Evolutionary conservation across 192 early-diverging fungal species (phyloP), one percentile per base, ranked within the genome.

Genomic region (Coemansia sp.): DNA sequence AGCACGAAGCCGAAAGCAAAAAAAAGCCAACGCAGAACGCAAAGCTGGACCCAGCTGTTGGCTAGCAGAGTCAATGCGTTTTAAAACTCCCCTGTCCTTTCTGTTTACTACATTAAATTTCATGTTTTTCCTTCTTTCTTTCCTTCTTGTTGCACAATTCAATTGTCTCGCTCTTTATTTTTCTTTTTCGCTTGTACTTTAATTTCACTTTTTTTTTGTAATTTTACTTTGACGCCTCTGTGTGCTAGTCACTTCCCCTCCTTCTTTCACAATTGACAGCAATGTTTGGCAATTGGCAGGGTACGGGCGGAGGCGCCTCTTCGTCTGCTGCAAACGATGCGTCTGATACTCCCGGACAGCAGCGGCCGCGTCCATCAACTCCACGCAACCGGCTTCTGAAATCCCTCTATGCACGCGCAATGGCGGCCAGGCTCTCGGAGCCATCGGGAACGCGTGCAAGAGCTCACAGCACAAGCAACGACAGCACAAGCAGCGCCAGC

Each of bases 311-410:
- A 21, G 39, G 16, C 4, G 32, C 32, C 4, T 32, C 32, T 32
- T 32, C 32, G 1, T 32, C 32, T 38, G 38, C 57, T n/a, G 57
- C 37, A 59, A 41, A 39, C 13, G 38, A 40, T 11, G 61, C 41
- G 60, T 41, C 64, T 50, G 63, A 70, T 43, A 39, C 50, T 26
- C 49, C 49, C 42, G 19, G 43, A 23, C 52, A 53, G 53, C n/a
- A 64, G 41, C 63, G 9, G 43, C 67, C 21, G 21, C 57, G 52
- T 37, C 65, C 68, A 56, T 26, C 77, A 15, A 68, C 57, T 10
- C 61, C 74, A 19, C 65, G 68, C 43, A 75, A 63, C 41, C 66
- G 74, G 49, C 68, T 81, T 62, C 61, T 81, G 23, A 73, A 74
- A 57, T 61, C 78, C 40, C 67, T 81, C 9, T 81, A 81, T 60